Base-by-base conservation (phyloP, 1,139 yeast genomes). In the Hyphopichia buzzinii region DNA sequence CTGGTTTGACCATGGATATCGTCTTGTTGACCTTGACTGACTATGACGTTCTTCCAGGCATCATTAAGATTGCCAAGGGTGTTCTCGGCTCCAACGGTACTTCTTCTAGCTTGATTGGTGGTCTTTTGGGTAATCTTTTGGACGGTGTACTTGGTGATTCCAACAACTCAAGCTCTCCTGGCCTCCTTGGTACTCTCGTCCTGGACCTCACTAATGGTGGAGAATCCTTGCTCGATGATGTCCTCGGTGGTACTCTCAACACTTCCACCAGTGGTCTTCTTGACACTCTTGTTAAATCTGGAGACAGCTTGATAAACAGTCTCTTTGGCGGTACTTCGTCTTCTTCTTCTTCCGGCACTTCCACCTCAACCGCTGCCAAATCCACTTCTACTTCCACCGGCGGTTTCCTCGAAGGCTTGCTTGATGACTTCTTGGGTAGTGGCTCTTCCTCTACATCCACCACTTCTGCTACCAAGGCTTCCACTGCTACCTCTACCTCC, bases 1-100 rank as follows among this genome's bases (percentile, higher is more conserved):
- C 66, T 5, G 52, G 51, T 12, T 52, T 61, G 39, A 63, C 57
- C 6, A 51, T 59, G 27, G 63, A 59, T 40, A 42, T 62, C 30
- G 59, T 57, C 19, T 47, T 55, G 49, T 38, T 50, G 41, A 39
- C 56, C 31, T 52, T 58, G 36, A 48, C 50, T 21, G 55, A 59
- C 40, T 44, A 45, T 30, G 44, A 45, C 14, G 43, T 50, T 29
- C 35, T 55, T 23, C 54, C 57, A 7, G 62, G 59, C 22, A 41
- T 54, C 23, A 45, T 52, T 27, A 38, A 39, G 3, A 42, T 59
- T 31, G 41, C 48, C 23, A 47, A 48, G 32, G 41, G 48, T 8
- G 49, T 24, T 16, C 12, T 33, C 8, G 11, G 15, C 6, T 4
- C 4, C 13, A 8, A 10, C 14, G 13, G 21, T 4, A 8, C 15